Evolutionary conservation across 805 yeast genomes (phyloP).

Genomic region (Kodamaea laetipori): DNA sequence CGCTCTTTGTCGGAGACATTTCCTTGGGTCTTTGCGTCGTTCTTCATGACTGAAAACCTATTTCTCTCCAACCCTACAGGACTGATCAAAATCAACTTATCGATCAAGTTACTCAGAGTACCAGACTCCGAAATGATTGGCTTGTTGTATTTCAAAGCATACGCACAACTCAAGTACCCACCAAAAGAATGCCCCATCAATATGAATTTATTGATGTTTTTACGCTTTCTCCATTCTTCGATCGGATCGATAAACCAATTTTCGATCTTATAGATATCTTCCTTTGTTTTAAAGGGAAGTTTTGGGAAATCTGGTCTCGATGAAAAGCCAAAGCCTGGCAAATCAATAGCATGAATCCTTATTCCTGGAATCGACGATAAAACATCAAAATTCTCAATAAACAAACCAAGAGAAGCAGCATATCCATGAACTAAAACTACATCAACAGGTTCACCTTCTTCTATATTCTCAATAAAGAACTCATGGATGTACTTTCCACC

Average conservation of each 20-base stretch:
- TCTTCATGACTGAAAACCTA: slow-evolving; percentile 26
- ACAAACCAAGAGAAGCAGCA: slow-evolving; percentile 88
- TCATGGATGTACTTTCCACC: slow-evolving; percentile 71
- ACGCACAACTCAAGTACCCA: slow-evolving; percentile 46
- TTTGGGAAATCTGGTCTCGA: slow-evolving; percentile 53
- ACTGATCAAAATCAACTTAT: slow-evolving; percentile 42
- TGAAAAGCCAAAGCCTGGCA: slow-evolving; percentile 73
- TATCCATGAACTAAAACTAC: slow-evolving; percentile 87
- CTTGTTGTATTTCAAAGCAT: slow-evolving; percentile 43
- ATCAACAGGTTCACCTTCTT: slow-evolving; percentile 45
- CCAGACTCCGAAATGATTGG: slow-evolving; percentile 19
- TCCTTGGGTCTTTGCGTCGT: slow-evolving; percentile 1
- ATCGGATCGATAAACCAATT: slow-evolving; percentile 47
- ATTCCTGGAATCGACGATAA: slow-evolving; percentile 53
- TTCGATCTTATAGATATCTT: slow-evolving; percentile 39
- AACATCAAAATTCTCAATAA: slow-evolving; percentile 63
- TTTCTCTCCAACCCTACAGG: slow-evolving; percentile 48
- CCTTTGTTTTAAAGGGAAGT: slow-evolving; percentile 29
- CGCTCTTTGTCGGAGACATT: slow-evolving; percentile 11
- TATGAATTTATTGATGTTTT: slow-evolving; percentile 36
- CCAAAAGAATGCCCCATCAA: slow-evolving; percentile 50
- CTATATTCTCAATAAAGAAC: slow-evolving; percentile 57
- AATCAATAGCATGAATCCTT: slow-evolving; percentile 66
- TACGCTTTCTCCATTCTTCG: slow-evolving; percentile 44
- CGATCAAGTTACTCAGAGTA: slow-evolving; percentile 26